Base-by-base conservation (phyloP, 176 grass and related monocot species). In the Musa troglodytarum region DNA sequence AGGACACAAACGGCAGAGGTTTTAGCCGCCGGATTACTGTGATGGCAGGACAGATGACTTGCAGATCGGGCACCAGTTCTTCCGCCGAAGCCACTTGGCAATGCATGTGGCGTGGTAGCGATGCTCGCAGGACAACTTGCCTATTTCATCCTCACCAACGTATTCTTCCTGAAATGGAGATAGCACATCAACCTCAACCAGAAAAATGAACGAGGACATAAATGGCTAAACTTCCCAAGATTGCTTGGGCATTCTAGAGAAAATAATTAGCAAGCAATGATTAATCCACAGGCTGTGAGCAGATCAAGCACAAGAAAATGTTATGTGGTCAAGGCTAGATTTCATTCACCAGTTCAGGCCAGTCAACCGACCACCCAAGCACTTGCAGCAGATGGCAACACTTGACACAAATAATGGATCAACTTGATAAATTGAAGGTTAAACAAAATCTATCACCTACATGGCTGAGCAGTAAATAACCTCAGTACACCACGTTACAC, bases 51-150 rank as follows among this genome's bases (percentile, higher is more conserved):
- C 61, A 52, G 49, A 77, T 53, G 49, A 51, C 50, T 99, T 99
- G 84, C 95, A 99, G 85, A 94, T 83, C 16, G 95, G 95, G 58
- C 95, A 99, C 95, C 90, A 94, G 73, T 99, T 99, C 72, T 99
- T 99, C 78, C 80, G 83, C 53, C 51, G 56, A 64, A 99, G 95
- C 95, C 90, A 99, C 77, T 94, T 80, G 9, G 81, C 71, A 63
- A 94, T 82, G 78, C 95, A 99, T 53, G 52, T 64, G 1, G 87
- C 65, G 82, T 99, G 90, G 76, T 89, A 94, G 24, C 64, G 83
- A 81, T 99, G 95, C 57, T 87, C 78, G 70, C 95, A 94, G 43
- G 74, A 67, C 88, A 94, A 83, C 62, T 75, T 81, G 11, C 90
- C 95, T 69, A 94, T 66, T 71, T 89, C 82, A 64, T 99, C 95